phyloP scores from a whole-genome alignment of 2,329 filamentous ascomycete species.

The Colletotrichum cordylinicola region DNA sequence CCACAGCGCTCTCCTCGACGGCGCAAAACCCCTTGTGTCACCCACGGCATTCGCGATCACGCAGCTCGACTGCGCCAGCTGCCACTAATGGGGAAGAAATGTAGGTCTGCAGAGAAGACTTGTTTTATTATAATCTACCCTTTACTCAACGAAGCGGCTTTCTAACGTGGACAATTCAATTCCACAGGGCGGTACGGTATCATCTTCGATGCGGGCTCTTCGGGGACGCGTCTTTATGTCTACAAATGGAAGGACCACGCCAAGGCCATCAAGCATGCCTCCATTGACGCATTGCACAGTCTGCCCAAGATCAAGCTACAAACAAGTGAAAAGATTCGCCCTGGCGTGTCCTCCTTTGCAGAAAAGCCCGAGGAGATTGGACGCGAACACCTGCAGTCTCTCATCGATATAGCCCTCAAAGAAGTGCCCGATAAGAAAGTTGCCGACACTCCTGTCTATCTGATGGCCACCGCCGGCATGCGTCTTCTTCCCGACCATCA shows the following conservation, averaged over 20 bases:
- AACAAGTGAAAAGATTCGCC: slow-evolving; percentile 91
- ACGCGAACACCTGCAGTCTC: slow-evolving; percentile 77
- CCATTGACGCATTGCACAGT: slow-evolving; percentile 64
- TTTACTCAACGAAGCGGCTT: not conserved
- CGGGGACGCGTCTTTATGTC: slow-evolving; percentile 91
- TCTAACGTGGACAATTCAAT: not conserved
- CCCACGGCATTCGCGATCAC: not conserved
- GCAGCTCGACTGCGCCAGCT: slow-evolving; percentile 1
- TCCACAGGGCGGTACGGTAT: slow-evolving; percentile 78
- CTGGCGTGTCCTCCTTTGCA: slow-evolving; percentile 91
- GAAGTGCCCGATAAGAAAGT: slow-evolving; percentile 80
- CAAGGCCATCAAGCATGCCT: slow-evolving; percentile 58
- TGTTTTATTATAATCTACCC: not conserved
- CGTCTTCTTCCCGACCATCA: slow-evolving; percentile 79
- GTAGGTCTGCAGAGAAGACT: slow-evolving; percentile 26
- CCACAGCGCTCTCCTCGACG: not conserved
- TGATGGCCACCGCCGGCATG: slow-evolving; percentile 96
- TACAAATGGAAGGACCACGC: slow-evolving; percentile 90
- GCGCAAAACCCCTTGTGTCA: not conserved
- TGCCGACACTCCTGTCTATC: slow-evolving; percentile 86
- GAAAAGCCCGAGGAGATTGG: slow-evolving; percentile 78
- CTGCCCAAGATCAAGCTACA: slow-evolving; percentile 85
- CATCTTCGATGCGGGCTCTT: slow-evolving; percentile 96
- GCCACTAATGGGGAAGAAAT: slow-evolving; percentile 40
- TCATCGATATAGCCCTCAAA: slow-evolving; percentile 82